These are phyloP conservation scores for Sporothrix variecibatus DNA, from an alignment of 2,329 filamentous ascomycete genomes.

Conservation along the genomic window DNA sequence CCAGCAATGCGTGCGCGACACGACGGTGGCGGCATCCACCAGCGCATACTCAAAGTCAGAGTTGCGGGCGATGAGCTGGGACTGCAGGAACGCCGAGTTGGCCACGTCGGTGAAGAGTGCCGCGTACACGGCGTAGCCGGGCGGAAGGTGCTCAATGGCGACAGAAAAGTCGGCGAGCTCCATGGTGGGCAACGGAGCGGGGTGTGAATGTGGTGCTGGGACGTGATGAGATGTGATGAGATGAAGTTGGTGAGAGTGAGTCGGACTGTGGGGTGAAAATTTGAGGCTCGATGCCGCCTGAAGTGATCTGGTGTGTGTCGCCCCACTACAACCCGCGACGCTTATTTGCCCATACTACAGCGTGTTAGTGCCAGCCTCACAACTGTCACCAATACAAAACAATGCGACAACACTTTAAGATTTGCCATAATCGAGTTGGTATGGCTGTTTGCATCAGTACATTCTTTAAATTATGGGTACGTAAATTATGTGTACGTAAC, in stretches of 20 bases:
- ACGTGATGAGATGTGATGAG: background rate
- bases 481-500: too few species aligned
- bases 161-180: constrained; percentile 54
- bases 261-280: constrained; percentile 12
- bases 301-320: background rate
- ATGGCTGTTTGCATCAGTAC: too few species aligned
- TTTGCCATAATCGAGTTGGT: background rate
- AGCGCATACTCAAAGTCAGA: constrained; percentile 89
- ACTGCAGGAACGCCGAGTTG: constrained; percentile 76
- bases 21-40: constrained; percentile 78
- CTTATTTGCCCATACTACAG: background rate
- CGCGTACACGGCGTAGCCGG: constrained; percentile 67
- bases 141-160: constrained; percentile 73
- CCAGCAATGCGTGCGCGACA: constrained; percentile 73
- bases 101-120: constrained; percentile 73
- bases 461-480: too few species aligned
- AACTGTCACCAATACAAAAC: background rate
- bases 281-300: background rate
- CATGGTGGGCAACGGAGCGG: background rate
- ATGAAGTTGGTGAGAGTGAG: background rate
- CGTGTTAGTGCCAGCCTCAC: background rate
- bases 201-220: background rate
- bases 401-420: background rate
- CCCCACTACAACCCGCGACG: background rate
- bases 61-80: constrained; percentile 84